Evolutionary conservation across 1,284 basidiomycete genomes (phyloP), one percentile per base, ranked within the genome.

Genomic region (Wolfiporia cocos): DNA sequence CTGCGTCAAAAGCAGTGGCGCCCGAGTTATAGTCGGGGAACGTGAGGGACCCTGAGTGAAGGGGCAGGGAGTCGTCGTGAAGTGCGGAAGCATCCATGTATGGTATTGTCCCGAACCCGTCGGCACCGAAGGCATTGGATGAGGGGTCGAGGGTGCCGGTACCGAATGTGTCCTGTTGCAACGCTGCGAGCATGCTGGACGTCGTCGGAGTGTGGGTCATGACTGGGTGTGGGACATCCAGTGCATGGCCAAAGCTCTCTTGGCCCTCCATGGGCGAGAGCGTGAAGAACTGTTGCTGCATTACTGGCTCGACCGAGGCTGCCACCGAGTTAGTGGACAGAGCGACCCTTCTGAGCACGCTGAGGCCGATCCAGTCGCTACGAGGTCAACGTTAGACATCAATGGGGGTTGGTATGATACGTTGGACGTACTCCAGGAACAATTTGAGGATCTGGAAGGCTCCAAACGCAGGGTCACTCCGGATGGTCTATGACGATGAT

Each of bases 391-490:
- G 51, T 61, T 37, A 66, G 41, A 36, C 46, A 47, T 41, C 33
- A 43, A 35, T n/a, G n/a, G n/a, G n/a, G n/a, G 33, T 31, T 39
- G 37, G 37, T 21, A 47, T 33, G 39, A 33, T 15, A 39, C 42
- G 41, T 39, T 11, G 19, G 41, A 73, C 86, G 58, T 53, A 90
- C 86, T 92, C 88, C 45, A 91, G 70, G 74, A 91, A 91, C 51
- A 92, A 65, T 64, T 92, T 92, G 63, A 92, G 64, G 51, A 92
- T 92, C 64, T 92, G 88, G 69, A 91, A 92, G 14, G 89, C 87
- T 43, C 87, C 87, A 54, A 91, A 91, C 5, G 87, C 85, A 39
- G 88, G 87, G 63, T 91, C 89, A 54, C 88, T 91, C 49, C 87
- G 81, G 51, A 91, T 91, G 20, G 87, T 91, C 86, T 89, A 56